Percentiles rank a stretch among this genome's conserved stretches.
Conservation (phyloP, 345 rosid species). For the Eucalyptus erythrocorys region DNA sequence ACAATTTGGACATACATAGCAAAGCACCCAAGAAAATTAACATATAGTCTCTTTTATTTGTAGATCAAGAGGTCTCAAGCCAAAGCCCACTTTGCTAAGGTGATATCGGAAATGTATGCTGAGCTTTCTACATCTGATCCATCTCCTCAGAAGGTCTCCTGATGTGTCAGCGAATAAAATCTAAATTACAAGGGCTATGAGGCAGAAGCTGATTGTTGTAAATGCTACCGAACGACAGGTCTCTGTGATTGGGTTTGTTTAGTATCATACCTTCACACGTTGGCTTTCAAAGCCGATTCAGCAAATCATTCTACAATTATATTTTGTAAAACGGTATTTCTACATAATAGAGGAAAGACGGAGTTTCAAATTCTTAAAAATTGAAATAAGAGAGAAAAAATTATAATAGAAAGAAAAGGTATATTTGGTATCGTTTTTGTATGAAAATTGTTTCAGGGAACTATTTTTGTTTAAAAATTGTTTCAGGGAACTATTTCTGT, state of each 20-base stretch:
- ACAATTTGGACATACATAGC: background rate
- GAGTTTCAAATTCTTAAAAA: background rate
- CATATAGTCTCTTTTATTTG: background rate
- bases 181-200: background rate
- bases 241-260: background rate
- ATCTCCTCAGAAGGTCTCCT: slow-evolving; percentile 5
- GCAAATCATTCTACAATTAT: background rate
- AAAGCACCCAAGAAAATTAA: background rate
- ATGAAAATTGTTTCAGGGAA: no score
- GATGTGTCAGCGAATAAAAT: background rate
- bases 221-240: background rate
- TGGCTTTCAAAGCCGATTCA: background rate
- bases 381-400: background rate
- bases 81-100: slow-evolving; percentile 49
- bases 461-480: no score
- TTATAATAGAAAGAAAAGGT: no score
- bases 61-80: slow-evolving; percentile 91
- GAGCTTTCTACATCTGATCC: slow-evolving; percentile 33
- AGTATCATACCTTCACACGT: background rate
- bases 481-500: no score
- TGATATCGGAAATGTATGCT: slow-evolving; percentile 57
- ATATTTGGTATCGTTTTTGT: no score
- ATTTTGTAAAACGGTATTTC: background rate
- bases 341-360: background rate
- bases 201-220: background rate